Base-by-base conservation (phyloP, 1,284 basidiomycete species). In the Tremellales sp. region DNA sequence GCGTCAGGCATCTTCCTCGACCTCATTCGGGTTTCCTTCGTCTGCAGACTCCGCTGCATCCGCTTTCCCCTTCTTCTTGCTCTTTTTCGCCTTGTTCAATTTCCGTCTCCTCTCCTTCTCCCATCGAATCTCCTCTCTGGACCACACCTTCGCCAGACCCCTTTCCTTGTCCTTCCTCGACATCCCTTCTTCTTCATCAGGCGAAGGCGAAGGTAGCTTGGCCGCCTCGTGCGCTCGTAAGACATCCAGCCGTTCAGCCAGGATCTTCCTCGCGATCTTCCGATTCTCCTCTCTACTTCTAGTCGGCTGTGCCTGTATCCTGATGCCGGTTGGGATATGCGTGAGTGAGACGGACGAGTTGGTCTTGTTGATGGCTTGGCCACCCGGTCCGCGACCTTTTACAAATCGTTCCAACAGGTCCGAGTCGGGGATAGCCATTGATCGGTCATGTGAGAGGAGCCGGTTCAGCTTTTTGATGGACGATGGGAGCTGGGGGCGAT, bases 291-390 rank as follows among this genome's bases (percentile, higher is more conserved):
- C 73, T 8, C 74, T 46, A 2, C 68, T 72, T 3, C 76, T 64
- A 1, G 75, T 76, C 17, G 76, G 73, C 53, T 77, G 76, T 10
- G 74, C 70, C 49, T 72, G 70, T 0, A 77, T 64, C 4, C 75
- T 61, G 15, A 75, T 69, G 2, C 74, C 75, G 0, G 75, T 77
- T 0, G 76, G 76, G 6, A 63, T 57, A 49, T 77, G 76, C 3
- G 70, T 60, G 0, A 77, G 62, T 17, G 64, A 72, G 22, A 75
- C 73, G 3, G 73, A 72, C 5, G 73, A 75, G 40, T 68, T 72
- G 11, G 75, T 75, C 57, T 76, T 76, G 61, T 76, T 76, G 48
- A 76, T 74, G 1, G 72, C 70, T 60, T 76, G 76, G 1, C 76
- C 75, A 11, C 76, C 76, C 1, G 76, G 76, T 3, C 76, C 76